Base-by-base conservation (phyloP, 1,139 yeast species). In the Taiozyma sp. region DNA sequence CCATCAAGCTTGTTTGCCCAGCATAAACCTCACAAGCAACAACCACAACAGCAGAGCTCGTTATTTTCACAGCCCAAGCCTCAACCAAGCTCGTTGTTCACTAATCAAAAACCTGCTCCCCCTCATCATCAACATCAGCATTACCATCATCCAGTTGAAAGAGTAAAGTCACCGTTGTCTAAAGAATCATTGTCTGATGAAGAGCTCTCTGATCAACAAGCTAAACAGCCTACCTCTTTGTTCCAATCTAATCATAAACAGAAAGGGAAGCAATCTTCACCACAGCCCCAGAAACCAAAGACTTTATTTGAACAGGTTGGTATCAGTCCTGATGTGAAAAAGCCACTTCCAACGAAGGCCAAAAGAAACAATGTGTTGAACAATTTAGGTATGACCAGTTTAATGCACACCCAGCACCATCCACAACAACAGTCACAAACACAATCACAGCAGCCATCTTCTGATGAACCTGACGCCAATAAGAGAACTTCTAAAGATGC, bases 301-400 rank as follows among this genome's bases (percentile, higher is more conserved):
- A 52, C 57, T 7, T 29, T 58, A 29, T 59, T 59, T 49, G 62
- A 59, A 5, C 63, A 58, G 46, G 61, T 58, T 23, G 62, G 62
- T 23, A 53, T 58, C 10, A 57, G 61, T 50, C 62, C 62, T 6
- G 59, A 58, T 16, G 27, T 56, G 30, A 52, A 50, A 36, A 56
- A 50, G 41, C 45, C 50, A 22, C 44, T 49, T 3, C 48, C 55
- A 10, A 42, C 56, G 4, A 55, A 57, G 46, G 52, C 52, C 34
- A 57, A 58, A 50, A 57, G 65, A 54, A 55, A 55, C 16, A 56
- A 52, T 42, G 61, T 62, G 12, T 49, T 60, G 49, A 59, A 54
- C 28, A 61, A 60, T 46, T 49, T 63, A 10, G 65, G 62, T n/a
- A 62, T 59, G 68, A 63, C 67, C 7, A 57, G 53, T 16, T 61